A percentile compares a stretch with the other conserved stretches of the same genome.
These are phyloP conservation scores for Populus simonii DNA, from an alignment of 345 rosid species.

Conservation along the genomic window DNA sequence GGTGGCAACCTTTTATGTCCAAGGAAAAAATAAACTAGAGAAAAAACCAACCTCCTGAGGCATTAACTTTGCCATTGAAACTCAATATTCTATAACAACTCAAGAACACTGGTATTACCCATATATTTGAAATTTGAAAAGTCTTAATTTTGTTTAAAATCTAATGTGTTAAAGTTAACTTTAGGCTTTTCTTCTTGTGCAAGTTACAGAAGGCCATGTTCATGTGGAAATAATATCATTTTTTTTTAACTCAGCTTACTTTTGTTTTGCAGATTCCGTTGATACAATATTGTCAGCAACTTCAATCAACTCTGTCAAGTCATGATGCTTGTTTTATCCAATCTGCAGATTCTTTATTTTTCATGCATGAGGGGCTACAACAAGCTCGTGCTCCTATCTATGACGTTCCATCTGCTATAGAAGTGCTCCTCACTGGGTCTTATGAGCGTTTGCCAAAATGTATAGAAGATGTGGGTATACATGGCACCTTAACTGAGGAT, in stretches of 20 bases:
- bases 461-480: conserved; percentile 83
- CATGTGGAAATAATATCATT: not conserved
- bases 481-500: conserved; percentile 60
- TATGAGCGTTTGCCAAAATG: conserved; percentile 91
- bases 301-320: conserved; percentile 75
- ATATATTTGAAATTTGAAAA: not conserved
- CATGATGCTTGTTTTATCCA: conserved; percentile 90
- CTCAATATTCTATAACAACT: not conserved
- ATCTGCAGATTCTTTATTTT: conserved; percentile 89
- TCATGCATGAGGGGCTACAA: conserved; percentile 96
- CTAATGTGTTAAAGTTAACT: not conserved
- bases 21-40: not conserved
- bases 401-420: conserved; percentile 93
- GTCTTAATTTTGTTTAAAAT: not conserved
- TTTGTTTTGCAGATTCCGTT: conserved; percentile 72
- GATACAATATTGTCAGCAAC: conserved; percentile 81
- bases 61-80: not conserved
- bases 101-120: not conserved
- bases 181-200: not conserved
- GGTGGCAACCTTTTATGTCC: not conserved
- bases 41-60: not conserved
- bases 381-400: conserved; percentile 98
- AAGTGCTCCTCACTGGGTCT: conserved; percentile 80
- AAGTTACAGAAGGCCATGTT: not conserved
- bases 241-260: not conserved